phyloP scores from a whole-genome alignment of 208 protist genomes.

The Crithidia bombi region DNA sequence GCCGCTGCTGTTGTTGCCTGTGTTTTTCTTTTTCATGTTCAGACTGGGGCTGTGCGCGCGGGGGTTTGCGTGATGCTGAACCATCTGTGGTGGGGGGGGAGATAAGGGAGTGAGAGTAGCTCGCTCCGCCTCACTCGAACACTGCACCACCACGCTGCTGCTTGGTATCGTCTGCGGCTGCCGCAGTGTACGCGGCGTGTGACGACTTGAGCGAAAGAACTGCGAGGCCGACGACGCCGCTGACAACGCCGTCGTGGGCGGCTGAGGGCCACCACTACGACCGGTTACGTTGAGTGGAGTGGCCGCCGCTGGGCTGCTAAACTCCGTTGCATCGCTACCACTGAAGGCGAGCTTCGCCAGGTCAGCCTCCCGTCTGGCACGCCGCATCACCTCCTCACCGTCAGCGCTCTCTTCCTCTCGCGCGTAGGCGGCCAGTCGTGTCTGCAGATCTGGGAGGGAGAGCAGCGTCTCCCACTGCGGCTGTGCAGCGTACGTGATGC shows the following conservation, averaged over 20 bases:
- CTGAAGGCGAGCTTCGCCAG: background rate
- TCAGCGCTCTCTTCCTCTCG: constrained; percentile 5
- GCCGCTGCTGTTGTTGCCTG: background rate
- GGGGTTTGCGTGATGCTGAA: background rate
- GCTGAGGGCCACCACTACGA: background rate
- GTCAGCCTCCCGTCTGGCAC: constrained; percentile 4
- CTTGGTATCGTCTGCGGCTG: background rate
- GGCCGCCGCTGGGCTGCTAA: background rate
- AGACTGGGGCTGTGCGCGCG: background rate
- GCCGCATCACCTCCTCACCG: constrained; percentile 13
- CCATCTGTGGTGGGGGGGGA: background rate
- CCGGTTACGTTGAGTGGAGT: too few relatives aligned
- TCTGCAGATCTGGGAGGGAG: background rate
- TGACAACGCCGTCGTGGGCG: background rate
- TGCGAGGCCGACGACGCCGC: background rate
- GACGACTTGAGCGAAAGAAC: background rate
- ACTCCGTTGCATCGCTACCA: background rate
- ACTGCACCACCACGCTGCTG: constrained; percentile 2
- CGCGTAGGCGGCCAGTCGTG: constrained; percentile 5
- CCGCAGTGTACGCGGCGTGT: constrained; percentile 16
- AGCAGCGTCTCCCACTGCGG: constrained; percentile 30
- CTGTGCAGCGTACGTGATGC: constrained; percentile 5
- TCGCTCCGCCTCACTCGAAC: constrained; percentile 3
- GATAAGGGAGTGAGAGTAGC: background rate
- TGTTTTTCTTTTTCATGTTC: background rate